Evolutionary conservation across 2,329 filamentous ascomycete genomes (phyloP).

Genomic region (Teratosphaeria epicoccoides): DNA sequence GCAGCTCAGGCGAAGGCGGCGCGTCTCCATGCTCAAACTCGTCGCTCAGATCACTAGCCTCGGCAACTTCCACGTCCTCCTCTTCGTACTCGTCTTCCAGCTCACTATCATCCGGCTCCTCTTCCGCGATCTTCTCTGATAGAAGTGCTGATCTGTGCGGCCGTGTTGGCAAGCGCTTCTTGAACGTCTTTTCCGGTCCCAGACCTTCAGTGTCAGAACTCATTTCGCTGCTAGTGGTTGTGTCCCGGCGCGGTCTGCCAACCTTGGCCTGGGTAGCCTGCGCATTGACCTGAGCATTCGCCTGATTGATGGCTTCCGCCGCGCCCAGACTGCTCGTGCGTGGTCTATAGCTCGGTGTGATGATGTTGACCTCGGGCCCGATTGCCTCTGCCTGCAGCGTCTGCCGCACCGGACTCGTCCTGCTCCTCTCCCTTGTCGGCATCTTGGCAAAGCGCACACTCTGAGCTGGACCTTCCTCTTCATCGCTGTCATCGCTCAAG

Average conservation of each 20-base stretch:
- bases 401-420: background rate
- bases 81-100: slow-evolving; percentile 31
- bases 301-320: slow-evolving; percentile 50
- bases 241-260: slow-evolving; percentile 55
- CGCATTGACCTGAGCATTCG: slow-evolving; percentile 35
- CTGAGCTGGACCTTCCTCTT: slow-evolving; percentile 48
- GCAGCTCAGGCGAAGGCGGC: slow-evolving; percentile 60
- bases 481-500: slow-evolving; percentile 73
- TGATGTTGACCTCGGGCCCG: slow-evolving; percentile 27
- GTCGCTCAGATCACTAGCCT: slow-evolving; percentile 33
- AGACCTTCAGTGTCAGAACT: slow-evolving; percentile 68
- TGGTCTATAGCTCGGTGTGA: slow-evolving; percentile 43
- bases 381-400: slow-evolving; percentile 2
- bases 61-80: slow-evolving; percentile 24
- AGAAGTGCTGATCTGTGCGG: slow-evolving; percentile 47
- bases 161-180: slow-evolving; percentile 46
- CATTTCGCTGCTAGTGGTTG: slow-evolving; percentile 71
- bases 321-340: slow-evolving; percentile 62
- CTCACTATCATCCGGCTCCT: slow-evolving; percentile 25
- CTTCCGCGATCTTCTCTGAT: slow-evolving; percentile 43
- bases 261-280: background rate
- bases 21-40: slow-evolving; percentile 50
- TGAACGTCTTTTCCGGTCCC: slow-evolving; percentile 51
- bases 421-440: slow-evolving; percentile 7
- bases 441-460: slow-evolving; percentile 20